Conservation (phyloP, 192 early-diverging fungal genomes). For the Coemansia aciculifera region DNA sequence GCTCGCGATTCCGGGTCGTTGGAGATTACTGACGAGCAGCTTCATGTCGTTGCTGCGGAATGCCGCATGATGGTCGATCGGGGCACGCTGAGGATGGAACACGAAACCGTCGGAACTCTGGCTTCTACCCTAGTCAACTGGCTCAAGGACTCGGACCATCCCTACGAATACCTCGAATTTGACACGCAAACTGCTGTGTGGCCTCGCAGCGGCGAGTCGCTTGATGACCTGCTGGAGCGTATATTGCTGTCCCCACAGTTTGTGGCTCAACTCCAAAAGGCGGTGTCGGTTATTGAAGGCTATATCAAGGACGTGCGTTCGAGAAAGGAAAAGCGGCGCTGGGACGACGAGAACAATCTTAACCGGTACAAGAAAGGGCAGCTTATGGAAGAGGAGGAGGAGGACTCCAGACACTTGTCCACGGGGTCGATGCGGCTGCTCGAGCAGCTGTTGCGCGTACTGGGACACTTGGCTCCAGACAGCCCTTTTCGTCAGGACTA, state of each 20-base stretch:
- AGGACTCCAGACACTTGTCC: slow-evolving; percentile 19
- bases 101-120: slow-evolving; percentile 17
- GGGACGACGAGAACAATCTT: background rate
- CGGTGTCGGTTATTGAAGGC: slow-evolving; percentile 11
- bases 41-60: slow-evolving; percentile 33
- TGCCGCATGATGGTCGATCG: slow-evolving; percentile 30
- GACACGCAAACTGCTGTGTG: slow-evolving; percentile 41
- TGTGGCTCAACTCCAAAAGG: slow-evolving; percentile 1
- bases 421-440: slow-evolving; percentile 23
- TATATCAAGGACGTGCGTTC: slow-evolving; percentile 19
- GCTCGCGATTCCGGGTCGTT: slow-evolving; percentile 57
- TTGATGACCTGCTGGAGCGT: slow-evolving; percentile 13
- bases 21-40: slow-evolving; percentile 50
- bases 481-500: slow-evolving; percentile 30
- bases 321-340: slow-evolving; percentile 2
- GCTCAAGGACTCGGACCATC: slow-evolving; percentile 20
- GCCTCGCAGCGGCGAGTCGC: slow-evolving; percentile 20
- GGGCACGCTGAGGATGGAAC: slow-evolving; percentile 7
- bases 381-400: background rate
- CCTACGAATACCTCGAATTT: slow-evolving; percentile 39
- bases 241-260: slow-evolving; percentile 21
- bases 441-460: slow-evolving; percentile 29
- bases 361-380: background rate
- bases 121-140: slow-evolving; percentile 19
- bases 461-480: slow-evolving; percentile 7